Evolutionary conservation across 2,329 filamentous ascomycete species (phyloP).

Genomic region (Sporothrix variecibatus): DNA sequence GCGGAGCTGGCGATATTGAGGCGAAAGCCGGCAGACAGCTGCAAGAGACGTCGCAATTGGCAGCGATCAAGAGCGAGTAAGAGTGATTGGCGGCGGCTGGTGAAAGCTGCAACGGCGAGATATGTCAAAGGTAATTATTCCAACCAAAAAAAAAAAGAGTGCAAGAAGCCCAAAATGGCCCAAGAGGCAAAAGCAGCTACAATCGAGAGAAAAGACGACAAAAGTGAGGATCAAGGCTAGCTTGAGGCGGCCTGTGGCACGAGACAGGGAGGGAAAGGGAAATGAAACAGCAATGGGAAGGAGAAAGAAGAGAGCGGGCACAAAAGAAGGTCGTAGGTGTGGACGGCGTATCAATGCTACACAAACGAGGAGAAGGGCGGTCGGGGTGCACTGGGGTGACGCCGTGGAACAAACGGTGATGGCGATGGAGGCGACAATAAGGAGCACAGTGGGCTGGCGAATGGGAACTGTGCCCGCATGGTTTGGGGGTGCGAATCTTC

Average conservation of each 20-base stretch:
- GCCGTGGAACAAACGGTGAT: constrained; percentile 19
- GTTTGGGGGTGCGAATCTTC: constrained; percentile 4
- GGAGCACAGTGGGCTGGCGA: constrained; percentile 19
- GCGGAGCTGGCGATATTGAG: not conserved
- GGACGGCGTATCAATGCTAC: constrained; percentile 18
- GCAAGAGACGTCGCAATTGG: not conserved
- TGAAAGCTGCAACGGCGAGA: not conserved
- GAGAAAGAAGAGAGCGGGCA: not conserved
- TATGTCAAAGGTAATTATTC: not conserved
- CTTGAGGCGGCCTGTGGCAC: constrained; percentile 5
- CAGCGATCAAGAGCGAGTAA: not conserved
- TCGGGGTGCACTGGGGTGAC: constrained; percentile 5
- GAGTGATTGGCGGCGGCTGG: not conserved
- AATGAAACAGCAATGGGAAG: constrained; percentile 8
- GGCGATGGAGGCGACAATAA: constrained; percentile 1
- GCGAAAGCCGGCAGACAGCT: not conserved
- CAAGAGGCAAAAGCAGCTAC: not conserved
- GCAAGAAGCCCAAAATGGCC: not conserved
- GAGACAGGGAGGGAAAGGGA: constrained; percentile 13
- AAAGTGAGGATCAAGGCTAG: not conserved
- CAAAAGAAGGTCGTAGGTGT: not conserved
- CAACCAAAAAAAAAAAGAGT: not conserved
- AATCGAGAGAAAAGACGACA: not conserved
- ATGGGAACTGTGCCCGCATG: constrained; percentile 28
- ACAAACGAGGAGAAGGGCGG: constrained; percentile 16